These are phyloP conservation scores for Termitomyces sp. DNA, from an alignment of 768 basidiomycete species.

Conservation along the genomic window DNA sequence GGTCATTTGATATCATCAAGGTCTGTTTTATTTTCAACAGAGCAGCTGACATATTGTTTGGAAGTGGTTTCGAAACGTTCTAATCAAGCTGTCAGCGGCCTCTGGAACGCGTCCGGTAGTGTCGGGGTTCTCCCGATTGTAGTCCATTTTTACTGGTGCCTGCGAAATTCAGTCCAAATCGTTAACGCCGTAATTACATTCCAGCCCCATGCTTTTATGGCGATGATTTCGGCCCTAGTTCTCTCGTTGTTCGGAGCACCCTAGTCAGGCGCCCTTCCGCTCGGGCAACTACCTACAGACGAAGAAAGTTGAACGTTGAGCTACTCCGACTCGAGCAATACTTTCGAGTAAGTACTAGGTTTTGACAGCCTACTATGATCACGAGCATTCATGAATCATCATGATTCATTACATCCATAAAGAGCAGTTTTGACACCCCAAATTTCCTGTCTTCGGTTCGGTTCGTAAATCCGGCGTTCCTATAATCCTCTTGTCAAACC, in stretches of 20 bases:
- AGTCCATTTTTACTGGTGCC: too few species aligned
- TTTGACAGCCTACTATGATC: not conserved
- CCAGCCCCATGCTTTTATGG: not conserved
- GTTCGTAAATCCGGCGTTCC: constrained; percentile 1
- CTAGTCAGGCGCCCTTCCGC: not conserved
- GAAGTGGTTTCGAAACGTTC: too few species aligned
- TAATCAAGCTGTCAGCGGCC: too few species aligned
- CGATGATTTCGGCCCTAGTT: not conserved
- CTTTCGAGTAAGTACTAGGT: not conserved
- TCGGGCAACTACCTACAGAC: not conserved
- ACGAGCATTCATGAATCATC: too few species aligned
- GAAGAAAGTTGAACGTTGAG: not conserved
- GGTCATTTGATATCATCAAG: too few species aligned
- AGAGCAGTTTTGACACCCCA: constrained; percentile 5
- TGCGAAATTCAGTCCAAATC: not conserved
- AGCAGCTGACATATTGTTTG: too few species aligned
- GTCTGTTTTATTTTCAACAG: too few species aligned
- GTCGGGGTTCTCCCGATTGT: too few species aligned
- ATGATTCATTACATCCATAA: not conserved
- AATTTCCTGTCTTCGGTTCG: constrained; percentile 12
- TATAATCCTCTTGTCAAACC: not conserved
- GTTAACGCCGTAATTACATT: not conserved
- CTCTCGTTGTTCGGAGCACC: not conserved
- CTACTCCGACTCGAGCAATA: not conserved
- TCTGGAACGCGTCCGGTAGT: too few species aligned